phyloP scores from a whole-genome alignment of 2,329 filamentous ascomycete species.

The Penicillium nordicum region DNA sequence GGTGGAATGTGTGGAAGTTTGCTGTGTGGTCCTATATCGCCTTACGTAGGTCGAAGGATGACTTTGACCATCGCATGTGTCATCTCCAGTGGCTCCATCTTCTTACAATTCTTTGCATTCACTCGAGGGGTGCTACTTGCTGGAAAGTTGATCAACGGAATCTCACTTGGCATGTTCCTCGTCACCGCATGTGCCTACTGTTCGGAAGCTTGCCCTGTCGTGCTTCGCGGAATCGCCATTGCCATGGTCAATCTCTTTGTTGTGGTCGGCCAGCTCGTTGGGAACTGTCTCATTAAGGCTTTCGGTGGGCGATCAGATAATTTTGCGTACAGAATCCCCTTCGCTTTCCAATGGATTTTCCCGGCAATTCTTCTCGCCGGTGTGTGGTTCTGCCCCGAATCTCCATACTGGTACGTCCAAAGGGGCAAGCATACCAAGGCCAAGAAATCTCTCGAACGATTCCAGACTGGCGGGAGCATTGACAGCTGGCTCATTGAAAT shows the following conservation, averaged over 20 bases:
- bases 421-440: not conserved
- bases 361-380: constrained; percentile 1
- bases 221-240: constrained; percentile 6
- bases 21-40: constrained; percentile 3
- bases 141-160: constrained; percentile 8
- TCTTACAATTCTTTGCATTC: constrained; percentile 10
- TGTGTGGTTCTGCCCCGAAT: constrained; percentile 2
- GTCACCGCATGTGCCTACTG: constrained; percentile 6
- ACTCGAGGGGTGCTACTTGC: constrained; percentile 2
- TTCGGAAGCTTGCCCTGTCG: constrained; percentile 3
- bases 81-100: constrained; percentile 7
- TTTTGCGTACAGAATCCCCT: constrained; percentile 7
- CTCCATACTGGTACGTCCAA: constrained; percentile 7
- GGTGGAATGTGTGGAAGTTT: constrained; percentile 9
- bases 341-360: constrained; percentile 8
- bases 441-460: not conserved
- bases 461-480: constrained; percentile 2
- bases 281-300: constrained; percentile 3
- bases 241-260: constrained; percentile 9
- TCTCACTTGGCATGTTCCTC: constrained; percentile 9
- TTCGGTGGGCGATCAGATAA: not conserved
- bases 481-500: constrained; percentile 5
- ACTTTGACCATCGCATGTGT: constrained; percentile 4
- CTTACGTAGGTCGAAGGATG: constrained; percentile 4
- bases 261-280: constrained; percentile 4